These are phyloP conservation scores for Colletotrichum sp. DNA, from an alignment of 2,329 filamentous ascomycete genomes.

Conservation along the genomic window DNA sequence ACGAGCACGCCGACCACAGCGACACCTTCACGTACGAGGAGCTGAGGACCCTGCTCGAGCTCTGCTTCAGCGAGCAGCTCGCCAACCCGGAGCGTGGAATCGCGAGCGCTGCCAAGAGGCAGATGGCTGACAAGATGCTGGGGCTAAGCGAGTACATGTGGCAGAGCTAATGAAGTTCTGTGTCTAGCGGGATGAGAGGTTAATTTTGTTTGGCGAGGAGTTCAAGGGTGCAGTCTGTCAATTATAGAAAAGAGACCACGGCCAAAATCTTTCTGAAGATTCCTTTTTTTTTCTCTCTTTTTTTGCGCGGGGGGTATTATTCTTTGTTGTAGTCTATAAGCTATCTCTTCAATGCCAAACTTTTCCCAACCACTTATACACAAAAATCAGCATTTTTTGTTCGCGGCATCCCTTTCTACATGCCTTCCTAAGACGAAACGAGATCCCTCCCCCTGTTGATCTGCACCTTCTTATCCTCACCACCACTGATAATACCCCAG, in stretches of 20 bases:
- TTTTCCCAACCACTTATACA: slow-evolving; percentile 18
- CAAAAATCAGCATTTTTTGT: neutral
- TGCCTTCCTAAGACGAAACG: slow-evolving; percentile 34
- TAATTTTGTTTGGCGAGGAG: slow-evolving; percentile 6
- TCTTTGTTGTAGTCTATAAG: slow-evolving; percentile 19
- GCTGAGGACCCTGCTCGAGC: slow-evolving; percentile 67
- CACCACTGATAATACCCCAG: slow-evolving; percentile 87
- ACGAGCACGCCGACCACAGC: slow-evolving; percentile 37
- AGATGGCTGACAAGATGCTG: slow-evolving; percentile 72
- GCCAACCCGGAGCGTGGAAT: slow-evolving; percentile 71
- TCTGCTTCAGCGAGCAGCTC: slow-evolving; percentile 71
- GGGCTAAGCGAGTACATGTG: slow-evolving; percentile 76
- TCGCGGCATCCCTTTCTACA: neutral
- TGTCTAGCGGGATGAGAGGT: neutral
- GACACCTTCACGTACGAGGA: slow-evolving; percentile 66
- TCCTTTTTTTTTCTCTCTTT: neutral
- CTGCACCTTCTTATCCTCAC: slow-evolving; percentile 94
- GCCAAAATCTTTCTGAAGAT: neutral
- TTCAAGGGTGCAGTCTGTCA: neutral
- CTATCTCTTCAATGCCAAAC: slow-evolving; percentile 11
- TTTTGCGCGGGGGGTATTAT: slow-evolving; percentile 14
- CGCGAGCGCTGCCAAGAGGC: slow-evolving; percentile 67
- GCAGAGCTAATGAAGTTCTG: slow-evolving; percentile 47
- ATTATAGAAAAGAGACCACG: neutral
- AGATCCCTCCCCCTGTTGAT: slow-evolving; percentile 74